Base-by-base conservation (phyloP, 1,284 basidiomycete genomes). In the Schizophyllum amplum region DNA sequence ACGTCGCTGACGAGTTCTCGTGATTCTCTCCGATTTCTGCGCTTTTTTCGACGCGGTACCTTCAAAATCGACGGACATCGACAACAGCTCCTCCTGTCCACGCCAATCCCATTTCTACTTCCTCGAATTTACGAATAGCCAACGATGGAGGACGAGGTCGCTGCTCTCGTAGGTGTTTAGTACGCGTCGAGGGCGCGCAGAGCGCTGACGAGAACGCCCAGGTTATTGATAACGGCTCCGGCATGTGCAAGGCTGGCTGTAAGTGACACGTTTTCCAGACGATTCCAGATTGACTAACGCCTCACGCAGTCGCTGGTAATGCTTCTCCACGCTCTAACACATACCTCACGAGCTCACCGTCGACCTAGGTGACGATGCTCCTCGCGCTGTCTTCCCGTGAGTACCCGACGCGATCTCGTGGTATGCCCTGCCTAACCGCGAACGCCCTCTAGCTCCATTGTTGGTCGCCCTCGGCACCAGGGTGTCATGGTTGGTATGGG, bases 181-280 rank as follows among this genome's bases (percentile, higher is more conserved):
- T 9, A 50, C 48, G 48, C 48, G 20, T 50, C 9, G 21, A 22
- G 20, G 20, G 22, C 2, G 48, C 13, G 24, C 3, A 49, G 21
- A 11, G 22, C 17, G 55, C 42, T 33, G 20, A 25, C 51, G 15
- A 56, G 25, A 0, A 2, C 17, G 9, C 46, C 3, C 27, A 64
- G 60, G 61, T 63, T 48, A 61, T 65, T 54, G 61, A 62, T 46
- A 62, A 63, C 59, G 62, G 61, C 33, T 63, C 62, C n/a, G 64
- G 64, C 17, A 65, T 65, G 64, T 65, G 64, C 60, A 65, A 65
- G 54, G 64, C 64, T 56, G 64, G 64, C 25, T 64, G 63, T 64
- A 53, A 13, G 61, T 61, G 26, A 49, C 46, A 46, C 15, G 15
- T 9, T 47, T 24, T 60, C 47, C 5, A 22, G 46, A n/a, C 22